Percentiles rank a stretch among this genome's conserved stretches.
These are phyloP conservation scores for Fraxinus baroniana DNA, from an alignment of 305 asterid genomes.

Conservation along the genomic window DNA sequence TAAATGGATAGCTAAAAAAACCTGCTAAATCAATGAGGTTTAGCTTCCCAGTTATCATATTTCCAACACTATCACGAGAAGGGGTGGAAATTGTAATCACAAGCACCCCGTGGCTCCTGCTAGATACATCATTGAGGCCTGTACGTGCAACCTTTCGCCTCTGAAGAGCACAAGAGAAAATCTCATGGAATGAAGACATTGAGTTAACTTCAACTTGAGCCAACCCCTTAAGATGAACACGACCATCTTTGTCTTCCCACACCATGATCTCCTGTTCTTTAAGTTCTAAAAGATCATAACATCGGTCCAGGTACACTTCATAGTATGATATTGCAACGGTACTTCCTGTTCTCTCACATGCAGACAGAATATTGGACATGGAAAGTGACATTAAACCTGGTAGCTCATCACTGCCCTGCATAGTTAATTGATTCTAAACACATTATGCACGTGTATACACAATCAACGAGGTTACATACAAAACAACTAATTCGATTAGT, in stretches of 20 bases:
- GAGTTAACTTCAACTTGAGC: conserved; percentile 56
- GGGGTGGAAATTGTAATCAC: conserved; percentile 51
- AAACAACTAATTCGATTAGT: not conserved
- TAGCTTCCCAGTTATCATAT: conserved; percentile 59
- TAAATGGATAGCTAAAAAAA: conserved; percentile 4
- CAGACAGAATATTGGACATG: conserved; percentile 50
- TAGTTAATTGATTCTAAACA: conserved; percentile 12
- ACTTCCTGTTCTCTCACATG: conserved; percentile 42
- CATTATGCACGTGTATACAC: not conserved
- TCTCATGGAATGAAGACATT: conserved; percentile 48
- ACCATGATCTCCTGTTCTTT: conserved; percentile 65
- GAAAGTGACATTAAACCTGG: conserved; percentile 82
- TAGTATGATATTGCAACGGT: conserved; percentile 61
- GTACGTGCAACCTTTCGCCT: conserved; percentile 82
- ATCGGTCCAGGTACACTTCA: conserved; percentile 77
- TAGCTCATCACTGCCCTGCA: conserved; percentile 66
- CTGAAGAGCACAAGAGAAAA: conserved; percentile 56
- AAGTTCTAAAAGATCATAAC: conserved; percentile 74
- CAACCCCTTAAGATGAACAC: conserved; percentile 71
- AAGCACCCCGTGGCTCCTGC: conserved; percentile 90
- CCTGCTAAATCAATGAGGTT: conserved; percentile 97
- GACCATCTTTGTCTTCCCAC: conserved; percentile 67
- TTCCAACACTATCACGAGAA: conserved; percentile 34
- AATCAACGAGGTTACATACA: not conserved
- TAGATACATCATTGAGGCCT: conserved; percentile 74